These are phyloP conservation scores for Neoboletus magnificus DNA, from an alignment of 768 basidiomycete species.

Conservation along the genomic window DNA sequence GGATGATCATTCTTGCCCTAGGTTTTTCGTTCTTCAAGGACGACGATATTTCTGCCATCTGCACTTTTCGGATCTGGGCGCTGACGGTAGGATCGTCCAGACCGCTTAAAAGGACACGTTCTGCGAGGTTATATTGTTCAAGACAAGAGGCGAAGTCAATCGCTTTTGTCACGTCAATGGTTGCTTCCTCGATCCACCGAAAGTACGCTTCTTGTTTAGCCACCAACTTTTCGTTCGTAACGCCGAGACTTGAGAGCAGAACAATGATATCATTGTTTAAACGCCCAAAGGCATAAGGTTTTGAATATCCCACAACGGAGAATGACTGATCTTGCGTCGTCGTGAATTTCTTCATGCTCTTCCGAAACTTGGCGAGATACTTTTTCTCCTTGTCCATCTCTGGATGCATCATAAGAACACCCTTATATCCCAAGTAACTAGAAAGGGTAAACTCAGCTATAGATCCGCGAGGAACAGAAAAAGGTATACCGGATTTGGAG, in stretches of 20 bases:
- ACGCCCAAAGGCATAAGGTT: constrained; percentile 60
- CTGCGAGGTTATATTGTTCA: constrained; percentile 46
- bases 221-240: constrained; percentile 51
- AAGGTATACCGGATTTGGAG: constrained; percentile 55
- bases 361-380: constrained; percentile 54
- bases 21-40: constrained; percentile 53
- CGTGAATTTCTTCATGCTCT: constrained; percentile 70
- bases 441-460: background rate
- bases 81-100: constrained; percentile 43
- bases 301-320: constrained; percentile 63
- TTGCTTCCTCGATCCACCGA: constrained; percentile 52
- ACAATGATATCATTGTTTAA: constrained; percentile 71
- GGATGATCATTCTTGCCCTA: constrained; percentile 57
- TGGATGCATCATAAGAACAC: constrained; percentile 65
- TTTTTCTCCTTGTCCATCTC: constrained; percentile 47
- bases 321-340: constrained; percentile 56
- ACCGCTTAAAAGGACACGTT: constrained; percentile 53
- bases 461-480: background rate
- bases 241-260: constrained; percentile 60
- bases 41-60: constrained; percentile 48
- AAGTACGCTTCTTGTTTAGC: constrained; percentile 58
- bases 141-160: constrained; percentile 56
- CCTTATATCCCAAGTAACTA: constrained; percentile 71
- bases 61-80: constrained; percentile 40
- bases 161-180: constrained; percentile 45